Percentiles rank a stretch among this genome's conserved stretches.
Evolutionary conservation across 78 protist species (phyloP).

Genomic region (Chrysochromulina tobinii): DNA sequence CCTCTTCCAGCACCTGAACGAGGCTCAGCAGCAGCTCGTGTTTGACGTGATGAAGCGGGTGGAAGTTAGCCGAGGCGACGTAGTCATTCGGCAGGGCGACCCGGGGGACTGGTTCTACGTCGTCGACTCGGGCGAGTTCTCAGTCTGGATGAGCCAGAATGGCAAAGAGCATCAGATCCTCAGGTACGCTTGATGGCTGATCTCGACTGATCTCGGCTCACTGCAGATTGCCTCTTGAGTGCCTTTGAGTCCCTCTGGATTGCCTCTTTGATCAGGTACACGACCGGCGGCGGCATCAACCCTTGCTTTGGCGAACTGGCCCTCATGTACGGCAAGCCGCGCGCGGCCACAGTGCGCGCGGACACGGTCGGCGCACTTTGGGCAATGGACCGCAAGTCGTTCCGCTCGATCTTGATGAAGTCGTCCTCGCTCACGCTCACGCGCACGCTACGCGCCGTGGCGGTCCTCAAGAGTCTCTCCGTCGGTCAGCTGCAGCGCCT

Average conservation of each 20-base stretch:
- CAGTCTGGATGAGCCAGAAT: background rate
- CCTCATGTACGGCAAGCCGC: background rate
- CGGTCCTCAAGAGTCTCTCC: background rate
- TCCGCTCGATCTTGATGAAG: background rate
- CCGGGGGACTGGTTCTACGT: background rate
- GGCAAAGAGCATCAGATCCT: background rate
- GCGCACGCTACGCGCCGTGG: background rate
- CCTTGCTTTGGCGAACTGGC: conserved; percentile 29
- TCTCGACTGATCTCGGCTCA: no score
- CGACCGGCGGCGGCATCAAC: background rate
- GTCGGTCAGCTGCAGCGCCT: background rate
- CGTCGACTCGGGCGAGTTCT: background rate
- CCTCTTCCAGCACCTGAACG: background rate
- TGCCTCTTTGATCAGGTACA: background rate
- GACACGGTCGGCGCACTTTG: background rate
- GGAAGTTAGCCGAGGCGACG: background rate
- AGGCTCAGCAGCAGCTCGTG: background rate
- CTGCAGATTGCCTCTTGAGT: no score
- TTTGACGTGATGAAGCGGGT: background rate
- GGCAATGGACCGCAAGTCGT: background rate
- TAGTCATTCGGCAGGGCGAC: conserved; percentile 6
- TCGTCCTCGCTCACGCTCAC: background rate
- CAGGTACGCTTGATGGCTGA: no score
- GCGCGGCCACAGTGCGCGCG: conserved; percentile 16
- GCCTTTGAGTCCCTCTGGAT: no score